Evolutionary conservation across 1,284 basidiomycete species (phyloP).

Genomic region (Tilletia walkeri): DNA sequence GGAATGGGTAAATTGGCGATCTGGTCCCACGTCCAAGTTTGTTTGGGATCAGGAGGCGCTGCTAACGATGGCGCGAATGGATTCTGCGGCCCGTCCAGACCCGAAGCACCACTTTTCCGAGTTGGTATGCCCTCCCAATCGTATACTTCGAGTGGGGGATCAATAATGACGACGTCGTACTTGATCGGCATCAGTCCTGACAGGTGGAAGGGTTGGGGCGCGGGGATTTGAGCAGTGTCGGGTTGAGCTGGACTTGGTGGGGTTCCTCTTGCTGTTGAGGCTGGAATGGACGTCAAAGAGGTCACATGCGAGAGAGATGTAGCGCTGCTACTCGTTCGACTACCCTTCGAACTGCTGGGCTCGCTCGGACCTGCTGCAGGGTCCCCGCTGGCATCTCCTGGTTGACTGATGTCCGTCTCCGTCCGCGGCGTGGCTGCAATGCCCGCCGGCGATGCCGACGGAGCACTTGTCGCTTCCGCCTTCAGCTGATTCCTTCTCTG

Average conservation of each 20-base stretch:
- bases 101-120: constrained; percentile 8
- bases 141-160: constrained; percentile 69
- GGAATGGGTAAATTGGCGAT: constrained; percentile 80
- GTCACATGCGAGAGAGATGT: neutral
- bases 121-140: constrained; percentile 36
- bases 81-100: neutral
- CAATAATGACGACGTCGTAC: constrained; percentile 90
- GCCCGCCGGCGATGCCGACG: too few species aligned
- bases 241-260: neutral
- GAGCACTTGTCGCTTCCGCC: neutral
- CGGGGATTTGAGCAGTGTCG: neutral
- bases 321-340: neutral
- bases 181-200: constrained; percentile 61
- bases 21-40: constrained; percentile 73
- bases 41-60: neutral
- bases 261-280: neutral
- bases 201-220: constrained; percentile 32
- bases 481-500: constrained; percentile 2
- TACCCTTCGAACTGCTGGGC: neutral
- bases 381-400: too few species aligned
- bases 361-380: neutral
- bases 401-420: too few species aligned
- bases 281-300: neutral
- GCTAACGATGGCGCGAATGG: neutral
- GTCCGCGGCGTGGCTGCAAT: too few species aligned